Base-by-base conservation (phyloP, 768 basidiomycete species). In the Serpula lacrymans region DNA sequence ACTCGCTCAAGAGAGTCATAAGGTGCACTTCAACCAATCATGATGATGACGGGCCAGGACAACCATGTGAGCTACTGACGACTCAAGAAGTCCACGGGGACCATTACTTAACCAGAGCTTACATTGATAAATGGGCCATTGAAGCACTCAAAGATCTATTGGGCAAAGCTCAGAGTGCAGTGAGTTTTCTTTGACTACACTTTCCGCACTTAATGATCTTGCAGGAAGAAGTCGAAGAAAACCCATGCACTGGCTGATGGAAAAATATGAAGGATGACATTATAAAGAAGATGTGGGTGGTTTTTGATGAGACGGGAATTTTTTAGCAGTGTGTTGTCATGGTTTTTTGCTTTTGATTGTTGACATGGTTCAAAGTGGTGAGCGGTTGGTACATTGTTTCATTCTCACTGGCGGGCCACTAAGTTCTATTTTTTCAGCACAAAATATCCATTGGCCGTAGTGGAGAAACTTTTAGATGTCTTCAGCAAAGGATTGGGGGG, bases 331-430 rank as follows among this genome's bases (percentile, higher is more conserved):
- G 1, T 60, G 58, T 35, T 37, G 49, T 0, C 59, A 60, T 45
- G 54, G 55, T 3, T 50, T 58, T 10, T 39, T 49, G 1, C 47
- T 57, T 1, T 17, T 49, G 1, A 49, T 45, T 0, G 41, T 37
- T 6, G 54, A 60, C 26, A 60, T 60, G 55, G 42, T 59, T 0
- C 44, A 41, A 24, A 59, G 58, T 23, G 52, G 55, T 46, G 55
- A 57, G 39, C 45, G 51, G 55, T 56, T 30, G 38, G 55, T 41
- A n/a, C n/a, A n/a, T n/a, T n/a, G n/a, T 23, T 20, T 26, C n/a
- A 11, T 42, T 36, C 11, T 35, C 17, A 17, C 9, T 34, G 17
- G 10, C 20, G n/a, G n/a, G n/a, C n/a, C n/a, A n/a, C n/a, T n/a
- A n/a, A n/a, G 10, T 13, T 17, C 10, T 8, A 17, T 34, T 10